Conservation (phyloP, 192 early-diverging fungal species). For the Coemansia umbellata region DNA sequence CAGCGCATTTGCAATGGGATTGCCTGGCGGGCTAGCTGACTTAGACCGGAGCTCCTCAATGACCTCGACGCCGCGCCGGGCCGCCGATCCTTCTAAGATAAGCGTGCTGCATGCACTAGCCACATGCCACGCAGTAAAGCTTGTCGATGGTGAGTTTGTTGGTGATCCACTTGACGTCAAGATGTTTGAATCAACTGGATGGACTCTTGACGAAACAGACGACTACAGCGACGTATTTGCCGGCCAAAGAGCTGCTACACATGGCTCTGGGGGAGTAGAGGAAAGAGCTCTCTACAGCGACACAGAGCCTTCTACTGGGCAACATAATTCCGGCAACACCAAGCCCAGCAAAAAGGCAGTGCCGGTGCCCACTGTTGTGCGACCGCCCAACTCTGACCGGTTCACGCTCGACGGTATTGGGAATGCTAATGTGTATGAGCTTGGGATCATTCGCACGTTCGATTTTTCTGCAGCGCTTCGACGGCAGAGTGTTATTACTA, state of each 20-base stretch:
- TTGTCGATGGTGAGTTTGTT: slow-evolving; percentile 81
- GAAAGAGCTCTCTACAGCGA: too few species aligned
- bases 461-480: slow-evolving; percentile 90
- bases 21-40: slow-evolving; percentile 27
- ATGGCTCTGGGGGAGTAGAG: slow-evolving; percentile 3
- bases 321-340: background rate
- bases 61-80: slow-evolving; percentile 33
- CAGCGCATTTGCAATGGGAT: slow-evolving; percentile 17
- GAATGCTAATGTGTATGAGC: slow-evolving; percentile 50
- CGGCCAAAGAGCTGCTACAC: background rate
- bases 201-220: slow-evolving; percentile 89
- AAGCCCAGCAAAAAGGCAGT: slow-evolving; percentile 3
- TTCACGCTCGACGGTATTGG: slow-evolving; percentile 54
- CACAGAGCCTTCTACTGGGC: background rate
- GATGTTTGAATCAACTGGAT: slow-evolving; percentile 96
- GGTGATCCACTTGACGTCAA: slow-evolving; percentile 96
- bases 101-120: slow-evolving; percentile 63
- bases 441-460: slow-evolving; percentile 82
- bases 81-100: slow-evolving; percentile 40
- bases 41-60: slow-evolving; percentile 46
- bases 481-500: slow-evolving; percentile 90
- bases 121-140: slow-evolving; percentile 83
- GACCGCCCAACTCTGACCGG: slow-evolving; percentile 71
- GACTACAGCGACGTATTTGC: slow-evolving; percentile 5
- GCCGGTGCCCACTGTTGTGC: slow-evolving; percentile 76